Conservation (phyloP, 1,139 yeast species). For the Meyerozyma guilliermondii region DNA sequence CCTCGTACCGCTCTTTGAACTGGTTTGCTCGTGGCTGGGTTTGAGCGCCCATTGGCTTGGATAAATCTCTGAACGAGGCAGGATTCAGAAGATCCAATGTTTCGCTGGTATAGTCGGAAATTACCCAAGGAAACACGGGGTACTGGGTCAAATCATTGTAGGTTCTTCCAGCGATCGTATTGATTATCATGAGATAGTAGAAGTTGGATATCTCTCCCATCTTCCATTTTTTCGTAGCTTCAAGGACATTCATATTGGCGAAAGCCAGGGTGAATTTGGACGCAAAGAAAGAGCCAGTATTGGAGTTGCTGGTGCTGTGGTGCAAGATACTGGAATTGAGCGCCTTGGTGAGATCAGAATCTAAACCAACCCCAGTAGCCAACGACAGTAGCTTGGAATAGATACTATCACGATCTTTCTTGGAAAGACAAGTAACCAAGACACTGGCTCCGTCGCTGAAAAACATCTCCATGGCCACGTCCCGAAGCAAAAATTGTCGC, state of each 20-base stretch:
- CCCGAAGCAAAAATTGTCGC: constrained; percentile 68
- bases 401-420: constrained; percentile 51
- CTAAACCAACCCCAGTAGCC: constrained; percentile 45
- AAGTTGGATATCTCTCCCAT: constrained; percentile 76
- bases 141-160: constrained; percentile 84
- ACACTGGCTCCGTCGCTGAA: constrained; percentile 69
- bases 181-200: constrained; percentile 69
- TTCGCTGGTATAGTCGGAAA: constrained; percentile 71
- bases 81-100: constrained; percentile 58
- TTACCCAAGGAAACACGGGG: constrained; percentile 88
- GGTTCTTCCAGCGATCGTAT: constrained; percentile 82
- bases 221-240: constrained; percentile 67
- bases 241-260: constrained; percentile 26
- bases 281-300: constrained; percentile 19
- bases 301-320: constrained; percentile 3
- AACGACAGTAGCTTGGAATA: constrained; percentile 42
- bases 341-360: constrained; percentile 48
- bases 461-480: constrained; percentile 73
- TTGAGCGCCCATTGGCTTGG: constrained; percentile 92
- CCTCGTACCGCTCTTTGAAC: constrained; percentile 67
- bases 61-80: constrained; percentile 60
- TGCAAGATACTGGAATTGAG: constrained; percentile 6
- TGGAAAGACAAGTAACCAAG: constrained; percentile 51
- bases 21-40: constrained; percentile 49
- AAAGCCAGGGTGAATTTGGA: constrained; percentile 35